Conservation (phyloP, 495 filamentous ascomycete species). For the Penicillium lagena region DNA sequence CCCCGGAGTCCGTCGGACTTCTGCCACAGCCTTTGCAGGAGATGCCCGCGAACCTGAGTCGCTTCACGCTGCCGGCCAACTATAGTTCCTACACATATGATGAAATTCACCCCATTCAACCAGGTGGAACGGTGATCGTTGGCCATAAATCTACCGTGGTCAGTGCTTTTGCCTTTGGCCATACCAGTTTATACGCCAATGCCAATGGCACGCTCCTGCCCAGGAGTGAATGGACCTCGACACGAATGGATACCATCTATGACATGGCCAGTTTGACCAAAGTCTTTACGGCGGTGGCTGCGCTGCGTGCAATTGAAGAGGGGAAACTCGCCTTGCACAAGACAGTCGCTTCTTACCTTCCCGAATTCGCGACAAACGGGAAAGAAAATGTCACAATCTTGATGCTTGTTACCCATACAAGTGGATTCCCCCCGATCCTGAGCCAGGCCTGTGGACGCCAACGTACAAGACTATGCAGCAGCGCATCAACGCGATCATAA, state of each 20-base stretch:
- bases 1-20: constrained; percentile 19
- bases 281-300: constrained; percentile 16
- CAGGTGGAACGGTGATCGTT: constrained; percentile 14
- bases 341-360: constrained; percentile 17
- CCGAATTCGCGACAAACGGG: constrained; percentile 17
- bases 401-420: constrained; percentile 21
- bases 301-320: constrained; percentile 14
- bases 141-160: constrained; percentile 18
- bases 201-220: constrained; percentile 19
- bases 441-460: constrained; percentile 7
- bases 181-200: constrained; percentile 18
- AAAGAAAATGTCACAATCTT: constrained; percentile 20
- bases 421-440: constrained; percentile 16
- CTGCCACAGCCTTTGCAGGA: constrained; percentile 8
- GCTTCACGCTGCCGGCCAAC: constrained; percentile 17
- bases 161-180: constrained; percentile 21
- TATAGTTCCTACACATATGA: constrained; percentile 8
- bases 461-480: constrained; percentile 11
- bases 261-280: constrained; percentile 25
- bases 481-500: constrained; percentile 13
- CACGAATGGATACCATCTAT: constrained; percentile 19
- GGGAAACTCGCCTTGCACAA: constrained; percentile 10
- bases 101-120: constrained; percentile 16
- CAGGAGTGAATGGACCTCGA: constrained; percentile 4
- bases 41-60: constrained; percentile 16